phyloP scores from a whole-genome alignment of 2,329 filamentous ascomycete species.

The Cladosporium sp. region DNA sequence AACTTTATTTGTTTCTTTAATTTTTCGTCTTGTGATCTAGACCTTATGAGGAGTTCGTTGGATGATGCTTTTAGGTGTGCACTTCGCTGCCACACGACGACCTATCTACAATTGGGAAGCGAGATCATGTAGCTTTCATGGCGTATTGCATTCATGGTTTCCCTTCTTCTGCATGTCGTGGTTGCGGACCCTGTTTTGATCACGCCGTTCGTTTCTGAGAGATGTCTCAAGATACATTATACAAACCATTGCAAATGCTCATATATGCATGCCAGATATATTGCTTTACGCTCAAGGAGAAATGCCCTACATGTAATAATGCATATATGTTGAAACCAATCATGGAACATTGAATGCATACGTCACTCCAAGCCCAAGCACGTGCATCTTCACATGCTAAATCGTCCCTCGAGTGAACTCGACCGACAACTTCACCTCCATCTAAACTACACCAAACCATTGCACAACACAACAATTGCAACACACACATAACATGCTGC shows the following conservation, averaged over 20 bases:
- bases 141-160: neutral
- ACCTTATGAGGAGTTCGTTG: neutral
- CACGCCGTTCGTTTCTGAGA: neutral
- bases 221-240: neutral
- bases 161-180: neutral
- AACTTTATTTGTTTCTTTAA: neutral
- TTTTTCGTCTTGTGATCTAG: neutral
- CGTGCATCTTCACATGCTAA: constrained; percentile 18
- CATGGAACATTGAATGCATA: neutral
- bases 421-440: constrained; percentile 6
- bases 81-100: neutral
- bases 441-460: neutral
- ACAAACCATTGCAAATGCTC: neutral
- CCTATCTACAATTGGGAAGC: neutral
- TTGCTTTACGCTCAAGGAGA: neutral
- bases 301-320: neutral
- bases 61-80: neutral
- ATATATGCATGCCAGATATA: neutral
- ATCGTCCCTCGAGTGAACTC: constrained; percentile 6
- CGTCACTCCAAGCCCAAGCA: constrained; percentile 7
- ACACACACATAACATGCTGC: constrained; percentile 6
- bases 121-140: neutral
- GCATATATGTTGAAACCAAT: neutral
- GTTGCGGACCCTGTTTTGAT: neutral
- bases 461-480: neutral